Base-by-base conservation (phyloP, 169 alveolate genomes). In the Plasmodium yoelii region DNA sequence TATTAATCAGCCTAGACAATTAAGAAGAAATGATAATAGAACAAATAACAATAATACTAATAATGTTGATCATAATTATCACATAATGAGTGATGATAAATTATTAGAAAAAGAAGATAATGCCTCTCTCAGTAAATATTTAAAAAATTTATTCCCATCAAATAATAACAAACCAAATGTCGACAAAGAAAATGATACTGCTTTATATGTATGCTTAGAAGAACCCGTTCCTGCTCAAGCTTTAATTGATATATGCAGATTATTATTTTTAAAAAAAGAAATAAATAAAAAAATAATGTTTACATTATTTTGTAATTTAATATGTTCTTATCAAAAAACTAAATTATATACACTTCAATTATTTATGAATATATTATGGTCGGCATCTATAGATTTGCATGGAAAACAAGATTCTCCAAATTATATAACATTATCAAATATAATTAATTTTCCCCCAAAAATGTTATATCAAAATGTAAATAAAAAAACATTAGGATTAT, bases 221-320 rank as follows among this genome's bases (percentile, higher is more conserved):
- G 75, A 87, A 69, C 93, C 92, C 9, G 87, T 91, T 60, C 60
- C 88, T 6, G 72, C 90, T 44, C 65, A 73, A 55, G 94, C 89
- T 34, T 73, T 93, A 46, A 71, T 93, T 44, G 94, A 93, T 19
- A 87, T 93, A 5, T 93, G 96, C 60, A 93, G 92, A 86, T 70
- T 93, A 75, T 74, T 93, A 60, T 93, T 86, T 89, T 91, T 93
- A n/a, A 91, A 88, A 73, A 86, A 86, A 57, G 96, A 93, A 61
- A 88, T 93, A n/a, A 93, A 93, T 71, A 93, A 91, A 55, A 91
- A 88, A 73, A 63, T 93, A 1, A 91, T 88, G 91, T 93, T 93
- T 82, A 93, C 93, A 60, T 47, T 93, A 51, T 70, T 93, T 60
- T 84, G 92, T 70, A 93, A 93, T 56, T 51, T 93, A 69, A 47